Base-by-base conservation (phyloP, 495 filamentous ascomycete genomes). In the Podospora didyma region DNA sequence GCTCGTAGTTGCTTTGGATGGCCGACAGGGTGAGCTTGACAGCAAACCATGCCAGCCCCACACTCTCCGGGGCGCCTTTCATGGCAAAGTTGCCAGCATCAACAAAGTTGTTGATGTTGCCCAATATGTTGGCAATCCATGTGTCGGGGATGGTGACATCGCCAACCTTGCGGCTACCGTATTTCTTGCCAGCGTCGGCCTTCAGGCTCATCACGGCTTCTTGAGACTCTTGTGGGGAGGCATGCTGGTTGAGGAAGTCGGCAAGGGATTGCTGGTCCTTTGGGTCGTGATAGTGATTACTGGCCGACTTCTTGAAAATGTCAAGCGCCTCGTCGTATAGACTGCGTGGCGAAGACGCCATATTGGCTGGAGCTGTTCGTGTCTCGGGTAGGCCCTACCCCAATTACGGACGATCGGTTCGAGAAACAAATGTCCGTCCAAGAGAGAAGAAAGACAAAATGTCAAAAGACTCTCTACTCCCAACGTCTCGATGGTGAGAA, bases 1-100 rank as follows among this genome's bases (percentile, higher is more conserved):
- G 59, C 31, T 68, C 65, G 20, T 68, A 68, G 60, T 68, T 68
- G 59, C 41, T 53, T 45, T 68, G 62, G 54, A 68, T 68, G 51
- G 65, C 65, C 2, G 51, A 55, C 7, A 68, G 57, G 49, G 62
- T 68, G 19, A 65, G 52, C 52, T 54, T 60, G 46, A 68, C 49
- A 41, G 65, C 65, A 26, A 55, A 68, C 65, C 65, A 68, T 17
- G 65, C 65, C 54, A 68, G 49, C 22, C 59, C 65, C 7, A 68
- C 65, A 52, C 55, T 63, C 39, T 68, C 65, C 17, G 65, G 65
- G 12, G 65, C 65, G 41, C 58, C 58, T 20, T 59, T 53, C 19
- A 56, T 60, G 26, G 53, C 26, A 21, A 51, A 56, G 50, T 68
- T 58, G 35, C 65, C 65, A 9, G 57, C 62, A 4, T 50, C 51